Conservation (phyloP, 495 filamentous ascomycete genomes). For the Hypoxylon intermedium region DNA sequence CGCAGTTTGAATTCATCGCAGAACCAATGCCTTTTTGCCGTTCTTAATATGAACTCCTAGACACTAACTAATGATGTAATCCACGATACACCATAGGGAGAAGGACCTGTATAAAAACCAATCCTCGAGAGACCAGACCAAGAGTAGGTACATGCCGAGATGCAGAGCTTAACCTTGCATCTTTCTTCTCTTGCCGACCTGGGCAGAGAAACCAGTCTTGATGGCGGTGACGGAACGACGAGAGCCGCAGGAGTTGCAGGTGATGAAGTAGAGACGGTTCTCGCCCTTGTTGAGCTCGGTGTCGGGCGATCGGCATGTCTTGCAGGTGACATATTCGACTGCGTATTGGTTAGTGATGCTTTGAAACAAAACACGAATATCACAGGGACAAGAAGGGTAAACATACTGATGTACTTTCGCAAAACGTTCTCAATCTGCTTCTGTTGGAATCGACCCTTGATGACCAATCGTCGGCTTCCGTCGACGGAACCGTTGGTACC, state of each 20-base stretch:
- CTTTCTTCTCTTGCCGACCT: slow-evolving; percentile 92
- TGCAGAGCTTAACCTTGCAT: slow-evolving; percentile 49
- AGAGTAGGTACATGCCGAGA: not conserved
- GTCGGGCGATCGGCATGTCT: slow-evolving; percentile 92
- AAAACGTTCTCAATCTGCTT: slow-evolving; percentile 97
- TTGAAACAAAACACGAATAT: not conserved
- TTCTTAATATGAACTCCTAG: slow-evolving; percentile 20
- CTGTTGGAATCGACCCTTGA: slow-evolving; percentile 98
- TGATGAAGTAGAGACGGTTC: slow-evolving; percentile 80
- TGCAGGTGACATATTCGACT: slow-evolving; percentile 99
- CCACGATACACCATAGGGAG: not conserved
- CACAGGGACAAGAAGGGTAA: slow-evolving; percentile 3
- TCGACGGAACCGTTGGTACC: slow-evolving; percentile 95
- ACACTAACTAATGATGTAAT: slow-evolving; percentile 11
- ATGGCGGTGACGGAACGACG: slow-evolving; percentile 93
- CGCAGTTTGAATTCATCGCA: not conserved
- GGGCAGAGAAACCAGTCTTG: slow-evolving; percentile 99
- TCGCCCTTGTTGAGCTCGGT: slow-evolving; percentile 98
- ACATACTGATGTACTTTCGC: slow-evolving; percentile 89
- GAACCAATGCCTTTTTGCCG: slow-evolving; percentile 4
- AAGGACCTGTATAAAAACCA: slow-evolving; percentile 10
- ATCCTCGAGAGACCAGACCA: not conserved
- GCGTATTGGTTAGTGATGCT: slow-evolving; percentile 24
- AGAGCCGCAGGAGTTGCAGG: slow-evolving; percentile 71
- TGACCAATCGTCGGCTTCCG: slow-evolving; percentile 89